These are phyloP conservation scores for Pisolithus sp. DNA, from an alignment of 768 basidiomycete genomes.

Conservation along the genomic window DNA sequence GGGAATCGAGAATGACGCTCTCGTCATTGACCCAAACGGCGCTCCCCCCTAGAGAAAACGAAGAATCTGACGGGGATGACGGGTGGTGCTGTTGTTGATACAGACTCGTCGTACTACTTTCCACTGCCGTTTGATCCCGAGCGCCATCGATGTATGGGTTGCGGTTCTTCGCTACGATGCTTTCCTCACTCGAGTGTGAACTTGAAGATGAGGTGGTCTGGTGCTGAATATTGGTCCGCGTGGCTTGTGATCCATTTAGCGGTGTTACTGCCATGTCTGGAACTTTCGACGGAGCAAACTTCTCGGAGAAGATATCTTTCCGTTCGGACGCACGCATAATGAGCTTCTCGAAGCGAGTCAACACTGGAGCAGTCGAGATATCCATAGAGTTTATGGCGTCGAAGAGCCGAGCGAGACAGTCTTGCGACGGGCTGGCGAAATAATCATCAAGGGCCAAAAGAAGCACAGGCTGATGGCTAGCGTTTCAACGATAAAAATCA, in stretches of 20 bases:
- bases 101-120: slow-evolving; percentile 30
- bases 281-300: slow-evolving; percentile 42
- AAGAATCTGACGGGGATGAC: slow-evolving; percentile 62
- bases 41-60: slow-evolving; percentile 73
- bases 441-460: slow-evolving; percentile 95
- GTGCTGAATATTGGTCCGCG: slow-evolving; percentile 33
- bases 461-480: slow-evolving; percentile 71
- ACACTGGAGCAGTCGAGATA: slow-evolving; percentile 64
- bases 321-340: slow-evolving; percentile 87
- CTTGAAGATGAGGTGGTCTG: slow-evolving; percentile 47
- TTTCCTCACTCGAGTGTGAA: slow-evolving; percentile 68
- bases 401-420: slow-evolving; percentile 84
- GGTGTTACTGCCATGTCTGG: slow-evolving; percentile 7
- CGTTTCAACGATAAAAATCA: slow-evolving; percentile 3
- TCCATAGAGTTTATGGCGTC: slow-evolving; percentile 93
- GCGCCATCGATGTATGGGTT: slow-evolving; percentile 22
- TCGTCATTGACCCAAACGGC: slow-evolving; percentile 84
- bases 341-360: slow-evolving; percentile 79
- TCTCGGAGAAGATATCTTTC: slow-evolving; percentile 88
- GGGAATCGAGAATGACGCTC: slow-evolving; percentile 43
- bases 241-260: slow-evolving; percentile 10
- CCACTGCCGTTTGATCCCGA: slow-evolving; percentile 35
- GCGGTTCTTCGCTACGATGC: slow-evolving; percentile 41
- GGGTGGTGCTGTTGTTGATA: slow-evolving; percentile 26
- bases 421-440: slow-evolving; percentile 81